Percentiles rank a stretch among this genome's conserved stretches.
phyloP scores from a whole-genome alignment of 345 rosid species.

The Rhizophora apiculata region DNA sequence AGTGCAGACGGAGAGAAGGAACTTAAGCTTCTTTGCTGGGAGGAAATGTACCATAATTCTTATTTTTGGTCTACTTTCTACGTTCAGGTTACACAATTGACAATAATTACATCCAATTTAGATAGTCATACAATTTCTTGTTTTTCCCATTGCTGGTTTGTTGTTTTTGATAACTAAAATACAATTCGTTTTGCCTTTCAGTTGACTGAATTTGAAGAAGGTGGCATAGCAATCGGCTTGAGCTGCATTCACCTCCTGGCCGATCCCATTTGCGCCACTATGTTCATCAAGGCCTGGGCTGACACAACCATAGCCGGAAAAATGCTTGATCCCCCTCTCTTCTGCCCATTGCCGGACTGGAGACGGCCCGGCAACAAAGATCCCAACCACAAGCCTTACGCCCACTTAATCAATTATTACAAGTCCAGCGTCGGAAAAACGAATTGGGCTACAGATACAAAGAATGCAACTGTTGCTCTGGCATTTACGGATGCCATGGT shows the following conservation, averaged over 20 bases:
- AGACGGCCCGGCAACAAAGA: conserved; percentile 7
- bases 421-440: conserved; percentile 21
- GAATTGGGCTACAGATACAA: conserved; percentile 4
- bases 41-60: conserved; percentile 51
- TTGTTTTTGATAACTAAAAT: neutral
- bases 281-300: conserved; percentile 73
- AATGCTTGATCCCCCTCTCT: conserved; percentile 44
- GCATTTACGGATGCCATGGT: conserved; percentile 42
- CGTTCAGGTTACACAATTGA: conserved; percentile 43
- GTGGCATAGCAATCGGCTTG: conserved; percentile 71
- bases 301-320: conserved; percentile 39
- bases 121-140: no score
- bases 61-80: conserved; percentile 78
- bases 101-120: neutral
- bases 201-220: conserved; percentile 75
- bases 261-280: conserved; percentile 52
- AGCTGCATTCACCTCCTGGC: conserved; percentile 69
- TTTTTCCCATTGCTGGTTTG: no score
- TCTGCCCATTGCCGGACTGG: conserved; percentile 42
- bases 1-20: conserved; percentile 54
- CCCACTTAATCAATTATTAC: conserved; percentile 40
- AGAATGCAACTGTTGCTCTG: conserved; percentile 37
- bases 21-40: conserved; percentile 65
- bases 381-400: conserved; percentile 20
- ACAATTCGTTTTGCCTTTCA: conserved; percentile 14